Percentiles rank a stretch among this genome's conserved stretches.
Conservation (phyloP, 106 monocot genomes). For the Apostasia ramifera region DNA sequence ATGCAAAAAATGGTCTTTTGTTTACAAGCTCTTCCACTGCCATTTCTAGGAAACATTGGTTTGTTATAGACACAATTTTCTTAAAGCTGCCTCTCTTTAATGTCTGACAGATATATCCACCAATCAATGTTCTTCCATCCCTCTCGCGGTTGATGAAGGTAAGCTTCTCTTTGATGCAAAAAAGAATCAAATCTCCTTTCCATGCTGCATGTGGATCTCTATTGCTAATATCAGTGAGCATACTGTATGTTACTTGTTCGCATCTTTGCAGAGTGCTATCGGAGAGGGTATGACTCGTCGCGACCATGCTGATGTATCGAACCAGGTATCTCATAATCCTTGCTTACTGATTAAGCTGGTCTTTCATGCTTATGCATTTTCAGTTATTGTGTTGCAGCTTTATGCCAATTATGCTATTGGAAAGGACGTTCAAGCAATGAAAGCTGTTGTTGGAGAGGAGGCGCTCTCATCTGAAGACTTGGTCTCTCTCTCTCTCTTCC, state of each 20-base stretch:
- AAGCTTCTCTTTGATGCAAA: background rate
- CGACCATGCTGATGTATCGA: slow-evolving; percentile 96
- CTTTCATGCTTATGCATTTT: background rate
- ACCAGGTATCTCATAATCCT: slow-evolving; percentile 44
- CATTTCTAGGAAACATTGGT: too few species aligned
- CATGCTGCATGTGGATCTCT: too few species aligned
- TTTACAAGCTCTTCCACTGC: too few species aligned
- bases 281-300: slow-evolving; percentile 99
- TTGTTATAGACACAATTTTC: background rate
- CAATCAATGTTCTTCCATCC: slow-evolving; percentile 75
- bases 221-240: too few species aligned
- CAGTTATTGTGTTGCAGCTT: slow-evolving; percentile 34
- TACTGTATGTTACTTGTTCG: too few species aligned
- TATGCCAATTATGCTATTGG: slow-evolving; percentile 99
- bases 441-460: slow-evolving; percentile 99
- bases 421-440: slow-evolving; percentile 99
- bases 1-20: too few species aligned
- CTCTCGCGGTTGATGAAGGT: slow-evolving; percentile 78
- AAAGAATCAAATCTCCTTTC: too few species aligned
- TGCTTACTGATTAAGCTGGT: background rate
- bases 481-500: slow-evolving; percentile 44
- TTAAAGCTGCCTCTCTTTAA: background rate
- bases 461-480: slow-evolving; percentile 95
- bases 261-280: slow-evolving; percentile 79
- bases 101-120: slow-evolving; percentile 46